Percentiles rank a stretch among this genome's conserved stretches.
Evolutionary conservation across 306 rosid species (phyloP).

Genomic region (Prunus persica): DNA sequence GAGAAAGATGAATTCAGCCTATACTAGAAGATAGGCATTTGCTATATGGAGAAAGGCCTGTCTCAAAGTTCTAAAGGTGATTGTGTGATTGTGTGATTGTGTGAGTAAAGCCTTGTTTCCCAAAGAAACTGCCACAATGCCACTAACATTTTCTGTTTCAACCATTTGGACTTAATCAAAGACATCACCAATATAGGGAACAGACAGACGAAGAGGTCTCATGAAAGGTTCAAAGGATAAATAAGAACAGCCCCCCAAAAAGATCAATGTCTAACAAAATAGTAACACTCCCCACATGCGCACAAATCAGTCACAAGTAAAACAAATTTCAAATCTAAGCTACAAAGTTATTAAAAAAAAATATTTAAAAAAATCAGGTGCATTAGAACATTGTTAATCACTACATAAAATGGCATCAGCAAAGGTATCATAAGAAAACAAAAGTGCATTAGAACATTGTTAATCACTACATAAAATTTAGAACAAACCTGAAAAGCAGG

Average conservation of each 20-base stretch:
- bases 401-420: not conserved
- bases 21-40: not conserved
- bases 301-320: not conserved
- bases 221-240: not conserved
- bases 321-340: not conserved
- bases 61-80: not conserved
- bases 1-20: not conserved
- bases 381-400: no score
- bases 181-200: not conserved
- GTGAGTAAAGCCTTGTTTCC: not conserved
- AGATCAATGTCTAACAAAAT: not conserved
- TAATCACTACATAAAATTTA: not conserved
- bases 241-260: not conserved
- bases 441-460: not conserved
- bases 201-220: not conserved
- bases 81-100: not conserved
- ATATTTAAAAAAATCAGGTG: not conserved
- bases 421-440: not conserved
- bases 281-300: not conserved
- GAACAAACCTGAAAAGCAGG: constrained; percentile 98
- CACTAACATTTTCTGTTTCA: not conserved
- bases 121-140: not conserved
- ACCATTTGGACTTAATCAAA: not conserved
- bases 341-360: not conserved
- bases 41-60: not conserved